Percentiles rank a stretch among this genome's conserved stretches.
Evolutionary conservation across 192 early-diverging fungal genomes (phyloP).

Genomic region (Coemansia reversa): DNA sequence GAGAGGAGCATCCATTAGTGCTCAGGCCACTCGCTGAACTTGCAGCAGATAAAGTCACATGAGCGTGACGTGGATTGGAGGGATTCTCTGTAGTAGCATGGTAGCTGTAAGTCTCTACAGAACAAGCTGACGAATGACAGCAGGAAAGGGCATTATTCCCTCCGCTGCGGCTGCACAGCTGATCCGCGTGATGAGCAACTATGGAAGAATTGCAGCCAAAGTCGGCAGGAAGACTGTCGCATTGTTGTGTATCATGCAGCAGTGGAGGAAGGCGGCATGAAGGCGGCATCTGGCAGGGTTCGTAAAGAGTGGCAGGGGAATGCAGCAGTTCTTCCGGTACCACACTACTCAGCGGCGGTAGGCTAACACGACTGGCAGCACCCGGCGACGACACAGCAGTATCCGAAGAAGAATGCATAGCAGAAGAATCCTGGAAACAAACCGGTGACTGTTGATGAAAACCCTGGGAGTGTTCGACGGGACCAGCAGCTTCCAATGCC

Average conservation of each 20-base stretch:
- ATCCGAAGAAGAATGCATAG: too few species aligned
- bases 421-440: too few species aligned
- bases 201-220: neutral
- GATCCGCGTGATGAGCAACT: conserved; percentile 18
- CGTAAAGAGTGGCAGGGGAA: conserved; percentile 6
- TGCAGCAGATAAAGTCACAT: conserved; percentile 13
- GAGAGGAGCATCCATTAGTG: neutral
- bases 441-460: conserved; percentile 1
- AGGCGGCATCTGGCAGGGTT: neutral
- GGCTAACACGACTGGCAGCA: too few species aligned
- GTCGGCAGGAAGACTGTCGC: neutral
- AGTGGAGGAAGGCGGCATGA: neutral
- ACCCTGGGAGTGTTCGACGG: neutral
- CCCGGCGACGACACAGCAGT: too few species aligned
- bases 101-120: neutral
- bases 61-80: conserved; percentile 5
- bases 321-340: conserved; percentile 27
- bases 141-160: conserved; percentile 6
- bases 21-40: neutral
- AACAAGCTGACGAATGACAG: neutral
- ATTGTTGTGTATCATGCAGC: neutral
- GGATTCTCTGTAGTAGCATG: neutral
- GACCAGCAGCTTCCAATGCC: conserved; percentile 22
- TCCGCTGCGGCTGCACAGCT: conserved; percentile 1
- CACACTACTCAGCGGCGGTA: conserved; percentile 52